Base-by-base conservation (phyloP, 768 basidiomycete genomes). In the Collybia sordida region DNA sequence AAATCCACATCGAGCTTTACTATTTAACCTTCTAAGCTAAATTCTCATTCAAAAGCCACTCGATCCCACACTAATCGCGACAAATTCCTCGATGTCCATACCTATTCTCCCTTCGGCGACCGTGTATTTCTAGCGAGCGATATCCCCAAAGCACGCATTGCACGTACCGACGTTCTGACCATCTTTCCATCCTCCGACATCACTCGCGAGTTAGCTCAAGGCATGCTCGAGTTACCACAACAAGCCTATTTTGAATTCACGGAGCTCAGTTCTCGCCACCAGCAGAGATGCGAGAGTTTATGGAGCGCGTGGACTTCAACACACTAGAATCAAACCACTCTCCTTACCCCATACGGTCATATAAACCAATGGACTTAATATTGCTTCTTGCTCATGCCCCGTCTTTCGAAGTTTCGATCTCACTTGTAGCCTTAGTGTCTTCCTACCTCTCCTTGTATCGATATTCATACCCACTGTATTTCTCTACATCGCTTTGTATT, bases 181-280 rank as follows among this genome's bases (percentile, higher is more conserved):
- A 65, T 87, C 53, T 80, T 88, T 51, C 78, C 81, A 4, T 49
- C 72, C 41, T 67, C 58, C 31, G 74, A 74, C 47, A 59, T 58
- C 50, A 58, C 61, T 43, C 61, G 60, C 22, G 54, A 62, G 6
- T 54, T 61, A 9, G 53, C 55, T 25, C 64, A 69, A 15, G 87
- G 80, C 58, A 81, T 85, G 75, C 78, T 88, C 52, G 84, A 87
- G 59, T 74, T 89, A 18, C 79, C 85, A 21, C 72, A 72, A 37
- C 69, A 77, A 50, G 81, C 82, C 7, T 86, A 80, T 59, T 72
- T 68, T 28, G 75, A 86, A 56, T 89, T 79, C 62, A 66, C 74
- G 49, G 74, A 79, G 60, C 64, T 84, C 55, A 77, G 69, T 54
- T 69, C 73, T 42, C 78, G 73, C 50, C 75, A 79, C 50, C 77